Base-by-base conservation (phyloP, 2,329 filamentous ascomycete species). In the Colletotrichum sansevieriae region DNA sequence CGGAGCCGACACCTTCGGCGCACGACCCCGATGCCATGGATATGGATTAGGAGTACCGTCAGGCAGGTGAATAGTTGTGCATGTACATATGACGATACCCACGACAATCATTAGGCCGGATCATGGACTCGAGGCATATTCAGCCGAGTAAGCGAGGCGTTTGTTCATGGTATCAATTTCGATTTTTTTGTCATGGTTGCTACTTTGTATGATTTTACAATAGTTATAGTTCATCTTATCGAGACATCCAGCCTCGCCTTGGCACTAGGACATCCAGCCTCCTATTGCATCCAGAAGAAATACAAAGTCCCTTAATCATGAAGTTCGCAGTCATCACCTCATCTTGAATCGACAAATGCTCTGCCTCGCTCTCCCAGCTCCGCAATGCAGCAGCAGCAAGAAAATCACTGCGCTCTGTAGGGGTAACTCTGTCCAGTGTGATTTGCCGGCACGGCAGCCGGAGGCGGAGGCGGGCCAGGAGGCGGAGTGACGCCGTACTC, bases 11-110 rank as follows among this genome's bases (percentile, higher is more conserved):
- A 18, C 43, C 35, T 22, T 49, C 39, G 22, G 63, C 49, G 79
- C 39, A 84, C 56, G 88, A 91, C 73, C 80, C 81, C 1, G 90
- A 92, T 75, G 89, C 86, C 13, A 93, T 92, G 91, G 90, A 92
- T 60, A 79, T 92, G 74, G 90, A 89, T 69, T 87, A 77, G 64
- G 49, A n/a, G 18, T 5, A 51, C 66, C 11, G 8, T n/a, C 33
- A 63, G 55, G 63, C 63, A 47, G 52, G 51, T 37, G 35, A 11
- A 46, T 29, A 54, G n/a, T 18, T 47, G 33, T 51, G 47, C 22
- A 55, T 13, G 4, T 46, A 46, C 33, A 20, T 60, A 49, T 46
- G 8, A 66, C 49, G 55, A 66, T 60, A 61, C 15, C 39, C 66
- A 66, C 56, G 43, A 41, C 56, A 37, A n/a, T 20, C 18, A 43